These are phyloP conservation scores for Ananas comosus DNA, from an alignment of 176 grass and related monocot genomes.

Conservation along the genomic window DNA sequence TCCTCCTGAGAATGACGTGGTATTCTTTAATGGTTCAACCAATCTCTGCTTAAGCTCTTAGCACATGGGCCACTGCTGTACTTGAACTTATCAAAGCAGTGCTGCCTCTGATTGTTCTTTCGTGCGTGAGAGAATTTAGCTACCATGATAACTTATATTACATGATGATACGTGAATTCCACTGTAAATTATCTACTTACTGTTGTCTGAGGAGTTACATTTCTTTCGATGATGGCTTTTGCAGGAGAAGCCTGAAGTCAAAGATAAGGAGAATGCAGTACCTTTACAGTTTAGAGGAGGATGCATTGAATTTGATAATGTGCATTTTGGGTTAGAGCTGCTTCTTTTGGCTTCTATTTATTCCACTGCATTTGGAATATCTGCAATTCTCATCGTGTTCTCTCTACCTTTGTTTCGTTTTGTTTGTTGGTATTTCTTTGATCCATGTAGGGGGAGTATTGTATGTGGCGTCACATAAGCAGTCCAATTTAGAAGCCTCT, in stretches of 20 bases:
- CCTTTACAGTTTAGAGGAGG: constrained; percentile 83
- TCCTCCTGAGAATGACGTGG: neutral
- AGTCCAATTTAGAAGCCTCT: neutral
- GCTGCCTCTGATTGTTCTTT: too few relatives aligned
- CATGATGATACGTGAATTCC: too few relatives aligned
- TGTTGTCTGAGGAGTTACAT: constrained; percentile 20
- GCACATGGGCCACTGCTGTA: too few relatives aligned
- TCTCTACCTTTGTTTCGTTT: neutral
- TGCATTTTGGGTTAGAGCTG: constrained; percentile 80
- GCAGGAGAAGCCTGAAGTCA: constrained; percentile 86
- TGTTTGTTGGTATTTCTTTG: neutral
- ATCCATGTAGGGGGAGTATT: neutral
- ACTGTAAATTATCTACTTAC: too few relatives aligned
- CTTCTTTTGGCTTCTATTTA: constrained; percentile 13
- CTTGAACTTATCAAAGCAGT: too few relatives aligned
- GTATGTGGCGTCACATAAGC: neutral
- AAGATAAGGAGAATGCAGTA: constrained; percentile 57
- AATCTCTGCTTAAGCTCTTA: too few relatives aligned
- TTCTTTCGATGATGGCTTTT: constrained; percentile 30
- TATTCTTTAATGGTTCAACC: too few relatives aligned
- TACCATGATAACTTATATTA: too few relatives aligned
- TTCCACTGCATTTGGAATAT: constrained; percentile 19
- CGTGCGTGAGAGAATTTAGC: too few relatives aligned
- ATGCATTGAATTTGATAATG: constrained; percentile 74
- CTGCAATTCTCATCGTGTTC: constrained; percentile 15